phyloP scores from a whole-genome alignment of 2,329 filamentous ascomycete species.

The Colletotrichum caudatum region DNA sequence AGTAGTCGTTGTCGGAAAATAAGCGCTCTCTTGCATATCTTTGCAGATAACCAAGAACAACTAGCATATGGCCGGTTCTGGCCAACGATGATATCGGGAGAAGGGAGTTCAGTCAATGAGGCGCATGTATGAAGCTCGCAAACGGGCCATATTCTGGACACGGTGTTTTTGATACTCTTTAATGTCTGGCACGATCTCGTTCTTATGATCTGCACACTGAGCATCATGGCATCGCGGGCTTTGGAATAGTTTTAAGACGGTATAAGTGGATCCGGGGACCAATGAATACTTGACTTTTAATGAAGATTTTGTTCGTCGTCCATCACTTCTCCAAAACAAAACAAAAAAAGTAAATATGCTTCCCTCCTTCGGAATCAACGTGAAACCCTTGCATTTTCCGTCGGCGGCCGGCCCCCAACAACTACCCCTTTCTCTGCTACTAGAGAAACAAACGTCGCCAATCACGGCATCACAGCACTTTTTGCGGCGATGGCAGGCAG shows the following conservation, averaged over 20 bases:
- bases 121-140: not conserved
- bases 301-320: not conserved
- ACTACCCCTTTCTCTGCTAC: not conserved
- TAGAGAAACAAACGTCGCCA: not conserved
- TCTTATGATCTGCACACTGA: not conserved
- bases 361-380: not conserved
- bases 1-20: conserved; percentile 30
- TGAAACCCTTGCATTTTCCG: not conserved
- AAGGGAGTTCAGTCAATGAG: not conserved
- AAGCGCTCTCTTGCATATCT: not conserved
- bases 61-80: not conserved
- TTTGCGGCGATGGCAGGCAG: not conserved
- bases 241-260: not conserved
- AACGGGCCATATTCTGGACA: not conserved
- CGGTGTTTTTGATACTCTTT: not conserved
- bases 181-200: not conserved
- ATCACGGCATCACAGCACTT: not conserved
- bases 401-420: not conserved
- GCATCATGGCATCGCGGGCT: not conserved
- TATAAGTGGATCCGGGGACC: not conserved
- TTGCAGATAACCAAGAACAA: not conserved
- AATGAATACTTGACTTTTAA: not conserved
- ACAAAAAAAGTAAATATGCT: too few species aligned
- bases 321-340: too few species aligned
- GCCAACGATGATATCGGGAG: not conserved